Evolutionary conservation across 2,329 filamentous ascomycete genomes (phyloP).

Genomic region (Cadophora sp.): DNA sequence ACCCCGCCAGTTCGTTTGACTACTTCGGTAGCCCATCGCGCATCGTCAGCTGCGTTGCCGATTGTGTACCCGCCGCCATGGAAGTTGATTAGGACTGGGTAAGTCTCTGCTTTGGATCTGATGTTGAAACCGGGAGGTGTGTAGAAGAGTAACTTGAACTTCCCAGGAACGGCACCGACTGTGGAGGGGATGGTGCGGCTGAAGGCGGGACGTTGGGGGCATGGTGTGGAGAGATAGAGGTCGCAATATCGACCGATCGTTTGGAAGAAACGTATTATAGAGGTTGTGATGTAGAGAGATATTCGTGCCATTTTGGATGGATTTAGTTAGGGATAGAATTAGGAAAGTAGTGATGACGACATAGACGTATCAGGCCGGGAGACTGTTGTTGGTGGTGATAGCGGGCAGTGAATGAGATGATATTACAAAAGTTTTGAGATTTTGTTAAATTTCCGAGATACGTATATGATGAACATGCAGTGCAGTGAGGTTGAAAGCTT

Average conservation of each 20-base stretch:
- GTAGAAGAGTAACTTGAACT: slow-evolving; percentile 35
- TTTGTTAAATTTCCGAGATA: not conserved
- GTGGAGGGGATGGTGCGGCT: slow-evolving; percentile 24
- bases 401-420: no score
- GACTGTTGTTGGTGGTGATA: no score
- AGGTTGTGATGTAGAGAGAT: slow-evolving; percentile 24
- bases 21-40: slow-evolving; percentile 61
- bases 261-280: slow-evolving; percentile 33
- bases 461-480: not conserved
- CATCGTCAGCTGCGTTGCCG: slow-evolving; percentile 65
- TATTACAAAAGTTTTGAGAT: not conserved
- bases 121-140: slow-evolving; percentile 24
- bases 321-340: not conserved
- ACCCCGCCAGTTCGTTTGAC: slow-evolving; percentile 55
- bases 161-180: slow-evolving; percentile 27
- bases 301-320: slow-evolving; percentile 27
- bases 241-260: slow-evolving; percentile 32
- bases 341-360: slow-evolving; percentile 7
- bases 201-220: slow-evolving; percentile 29
- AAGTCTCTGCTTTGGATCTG: slow-evolving; percentile 12
- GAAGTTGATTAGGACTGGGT: slow-evolving; percentile 64
- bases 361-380: not conserved
- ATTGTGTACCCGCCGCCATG: slow-evolving; percentile 70
- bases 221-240: slow-evolving; percentile 31
- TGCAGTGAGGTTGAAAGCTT: not conserved